Evolutionary conservation across 2,329 filamentous ascomycete species (phyloP).

Genomic region (Ambrosiella cleistominuta): DNA sequence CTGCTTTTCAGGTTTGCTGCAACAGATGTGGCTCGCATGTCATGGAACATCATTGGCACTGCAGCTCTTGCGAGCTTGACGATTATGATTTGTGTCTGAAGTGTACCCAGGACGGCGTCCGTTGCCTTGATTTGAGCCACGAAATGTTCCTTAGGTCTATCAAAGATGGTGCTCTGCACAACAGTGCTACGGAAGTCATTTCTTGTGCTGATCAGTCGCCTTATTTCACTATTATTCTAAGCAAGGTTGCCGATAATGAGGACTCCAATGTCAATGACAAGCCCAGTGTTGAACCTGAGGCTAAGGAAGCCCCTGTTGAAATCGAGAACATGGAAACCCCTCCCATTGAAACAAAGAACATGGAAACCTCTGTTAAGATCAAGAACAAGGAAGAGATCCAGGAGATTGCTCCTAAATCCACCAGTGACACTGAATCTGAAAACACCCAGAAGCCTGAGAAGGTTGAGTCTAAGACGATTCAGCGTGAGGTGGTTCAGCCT

Average conservation of each 20-base stretch:
- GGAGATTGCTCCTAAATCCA: not conserved
- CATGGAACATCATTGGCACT: conserved; percentile 77
- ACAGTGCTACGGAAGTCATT: conserved; percentile 66
- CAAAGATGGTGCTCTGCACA: conserved; percentile 59
- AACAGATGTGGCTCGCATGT: conserved; percentile 73
- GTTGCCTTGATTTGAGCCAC: conserved; percentile 64
- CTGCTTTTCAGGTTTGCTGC: conserved; percentile 73
- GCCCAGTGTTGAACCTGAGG: no score
- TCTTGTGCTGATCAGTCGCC: no score
- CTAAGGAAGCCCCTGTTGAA: no score
- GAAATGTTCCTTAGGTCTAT: conserved; percentile 90
- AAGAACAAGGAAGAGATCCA: conserved; percentile 1
- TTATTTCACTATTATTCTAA: no score
- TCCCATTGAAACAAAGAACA: no score
- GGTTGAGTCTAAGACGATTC: not conserved
- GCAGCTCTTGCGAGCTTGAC: conserved; percentile 77
- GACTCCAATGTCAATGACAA: no score
- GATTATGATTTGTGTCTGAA: conserved; percentile 82
- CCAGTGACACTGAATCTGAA: no score
- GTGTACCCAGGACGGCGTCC: conserved; percentile 58
- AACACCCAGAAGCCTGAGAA: not conserved
- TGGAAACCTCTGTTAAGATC: not conserved
- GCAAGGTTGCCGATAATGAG: no score
- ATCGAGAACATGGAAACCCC: not conserved
- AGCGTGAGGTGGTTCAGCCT: not conserved